Base-by-base conservation (phyloP, 2,329 filamentous ascomycete species). In the Xylariales sp. region DNA sequence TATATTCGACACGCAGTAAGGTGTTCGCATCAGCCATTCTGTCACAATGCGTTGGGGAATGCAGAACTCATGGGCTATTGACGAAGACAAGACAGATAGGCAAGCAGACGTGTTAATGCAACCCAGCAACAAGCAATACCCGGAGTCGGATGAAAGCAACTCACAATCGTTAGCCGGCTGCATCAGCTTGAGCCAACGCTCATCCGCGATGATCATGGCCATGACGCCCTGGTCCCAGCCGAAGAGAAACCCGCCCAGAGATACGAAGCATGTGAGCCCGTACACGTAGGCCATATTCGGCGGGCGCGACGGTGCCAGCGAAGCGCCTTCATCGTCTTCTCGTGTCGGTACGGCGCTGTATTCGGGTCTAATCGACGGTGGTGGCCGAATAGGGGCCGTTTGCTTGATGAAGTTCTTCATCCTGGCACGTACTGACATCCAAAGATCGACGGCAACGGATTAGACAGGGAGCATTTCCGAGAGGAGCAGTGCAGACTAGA, bases 191-290 rank as follows among this genome's bases (percentile, higher is more conserved):
- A 75, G 30, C 76, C 76, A 78, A 14, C 76, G 71, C 9, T 70
- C 74, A 48, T 78, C 76, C 9, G 75, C 75, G 18, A 78, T 75
- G 32, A 78, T 77, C 75, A 78, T 77, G 10, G 73, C 73, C 75
- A 78, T 77, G 23, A 76, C 75, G 12, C 76, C 75, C 46, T 78
- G 75, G 46, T 77, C 73, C 75, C 75, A 78, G 32, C 76, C 76
- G 39, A 78, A 78, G 46, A 78, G 72, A 62, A 78, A 77, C 9
- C 68, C 75, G 9, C 76, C 75, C 8, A 75, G 56, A 14, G 73
- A 75, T 7, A 75, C 73, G 62, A 76, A 76, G 10, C 71, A 70
- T 7, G 76, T 77, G 64, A 77, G 74, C 7, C 69, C 67, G 62
- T 77, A 77, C 23, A 78, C 76, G 68, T 77, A 78, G 16, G 62